Evolutionary conservation across 345 rosid species (phyloP).

Genomic region (Lagerstroemia speciosa): DNA sequence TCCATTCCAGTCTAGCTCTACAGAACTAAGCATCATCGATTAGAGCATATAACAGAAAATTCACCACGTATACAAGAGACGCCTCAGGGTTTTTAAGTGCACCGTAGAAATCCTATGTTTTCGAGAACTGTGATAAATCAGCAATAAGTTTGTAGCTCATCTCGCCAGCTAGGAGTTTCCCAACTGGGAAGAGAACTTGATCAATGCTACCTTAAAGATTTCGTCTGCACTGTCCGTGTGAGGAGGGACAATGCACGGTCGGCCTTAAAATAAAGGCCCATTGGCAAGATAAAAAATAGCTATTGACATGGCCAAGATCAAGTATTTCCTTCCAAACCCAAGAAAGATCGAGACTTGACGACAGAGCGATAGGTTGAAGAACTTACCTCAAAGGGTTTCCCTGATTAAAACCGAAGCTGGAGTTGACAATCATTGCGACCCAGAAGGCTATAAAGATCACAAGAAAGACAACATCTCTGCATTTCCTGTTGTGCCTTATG

Average conservation of each 20-base stretch:
- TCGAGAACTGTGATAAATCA: not conserved
- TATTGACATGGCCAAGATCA: not conserved
- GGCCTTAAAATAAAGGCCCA: not conserved
- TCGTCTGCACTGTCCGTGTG: not conserved
- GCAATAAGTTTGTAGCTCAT: not conserved
- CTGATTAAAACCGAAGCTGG: constrained; percentile 93
- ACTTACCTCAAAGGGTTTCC: constrained; percentile 73
- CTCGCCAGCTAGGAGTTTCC: not conserved
- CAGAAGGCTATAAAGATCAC: constrained; percentile 81
- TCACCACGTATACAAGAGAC: too few species aligned
- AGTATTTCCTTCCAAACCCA: not conserved
- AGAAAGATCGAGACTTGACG: constrained; percentile 4
- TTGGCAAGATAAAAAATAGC: not conserved
- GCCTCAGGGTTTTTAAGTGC: not conserved
- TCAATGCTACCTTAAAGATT: not conserved
- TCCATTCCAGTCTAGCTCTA: too few species aligned
- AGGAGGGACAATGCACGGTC: not conserved
- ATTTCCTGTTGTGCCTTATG: constrained; percentile 83
- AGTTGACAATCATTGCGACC: constrained; percentile 96
- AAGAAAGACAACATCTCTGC: constrained; percentile 79
- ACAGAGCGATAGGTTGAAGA: not conserved
- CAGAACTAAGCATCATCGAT: not conserved
- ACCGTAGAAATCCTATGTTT: not conserved
- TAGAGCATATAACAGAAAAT: not conserved
- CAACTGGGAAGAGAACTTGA: not conserved